Evolutionary conservation across 108 stramenopile species (phyloP), one percentile per base, ranked within the genome.

Genomic region (Cylindrotheca fusiformis): DNA sequence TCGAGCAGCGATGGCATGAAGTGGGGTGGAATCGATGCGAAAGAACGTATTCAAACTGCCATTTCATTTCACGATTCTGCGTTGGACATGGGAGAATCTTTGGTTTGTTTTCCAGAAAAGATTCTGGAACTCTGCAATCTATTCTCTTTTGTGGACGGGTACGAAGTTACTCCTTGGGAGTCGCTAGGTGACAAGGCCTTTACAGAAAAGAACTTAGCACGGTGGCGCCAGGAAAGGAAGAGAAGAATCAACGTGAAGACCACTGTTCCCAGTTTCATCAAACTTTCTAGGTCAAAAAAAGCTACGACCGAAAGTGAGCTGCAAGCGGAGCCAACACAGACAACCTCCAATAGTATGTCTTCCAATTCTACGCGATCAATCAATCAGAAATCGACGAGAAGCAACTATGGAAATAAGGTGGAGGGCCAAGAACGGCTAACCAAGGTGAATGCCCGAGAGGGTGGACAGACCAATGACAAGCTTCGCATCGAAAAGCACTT

Each of bases 91-190:
- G 88, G 79, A 10, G 91, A 93, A 58, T 54, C 72, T 14, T 81
- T 90, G 17, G 74, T 73, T 20, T 87, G 83, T 44, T 76, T 76
- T 53, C 77, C 83, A 27, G 74, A 85, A 10, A 74, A 58, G 56
- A 75, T 84, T 23, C 32, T 27, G 22, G 49, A 58, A 36, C 66
- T 93, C 1, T 83, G 81, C 45, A 63, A 59, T 0, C 21, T 90
- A 17, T 93, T 90, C 51, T 72, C 84, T 63, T 60, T 59, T 2
- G 65, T 88, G 0, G 78, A 79, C 60, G 86, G 84, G 12, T 54
- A 69, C 49, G 36, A 65, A 28, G 58, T 73, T 50, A n/a, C 26
- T 5, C 50, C 67, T 18, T 86, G 86, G 85, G 71, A 85, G 22
- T 57, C 52, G 22, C 68, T 79, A 3, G 48, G 60, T 12, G 57